Evolutionary conservation across 306 rosid genomes (phyloP), one percentile per base, ranked within the genome.

Genomic region (Prunus mira): DNA sequence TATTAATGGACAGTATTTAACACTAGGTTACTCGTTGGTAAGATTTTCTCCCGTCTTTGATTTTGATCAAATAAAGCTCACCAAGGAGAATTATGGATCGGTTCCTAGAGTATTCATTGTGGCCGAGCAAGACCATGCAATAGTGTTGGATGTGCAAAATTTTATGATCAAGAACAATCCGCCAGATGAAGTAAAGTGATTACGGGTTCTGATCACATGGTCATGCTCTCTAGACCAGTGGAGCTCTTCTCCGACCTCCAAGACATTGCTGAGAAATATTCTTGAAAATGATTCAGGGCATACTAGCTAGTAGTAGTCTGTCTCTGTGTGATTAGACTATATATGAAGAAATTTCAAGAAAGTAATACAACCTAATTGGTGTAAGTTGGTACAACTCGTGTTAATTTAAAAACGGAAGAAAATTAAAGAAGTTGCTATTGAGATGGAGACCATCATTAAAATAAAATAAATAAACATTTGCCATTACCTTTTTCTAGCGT

Each of bases 201-300:
- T 34, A 18, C 28, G 22, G 84, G 12, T 14, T 80, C 82, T 45
- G 88, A 86, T 82, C 86, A 84, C 58, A 81, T 84, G 92, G 32
- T 79, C 38, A 84, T 88, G 90, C 56, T 88, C 49, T 88, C 85
- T 3, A 80, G 80, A 60, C 87, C 92, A 0, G 22, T 32, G 19
- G 73, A 72, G 28, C 74, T 86, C 34, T 80, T 46, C 78, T 76
- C 56, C 4, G 25, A 14, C 27, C 85, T 86, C 64, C 79, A 72
- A n/a, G 69, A 74, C 38, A 81, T 88, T 3, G 83, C 76, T 10
- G 9, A 73, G 11, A 76, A 72, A 20, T 85, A 82, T 65, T 71
- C 67, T 50, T 81, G 2, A 41, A 38, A 38, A 38, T 38, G 9
- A 38, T 6, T 38, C 43, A 38, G 43, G 43, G 43, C 43, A 38